phyloP scores from a whole-genome alignment of 2,329 filamentous ascomycete genomes.

The Aspergillus glaucus region DNA sequence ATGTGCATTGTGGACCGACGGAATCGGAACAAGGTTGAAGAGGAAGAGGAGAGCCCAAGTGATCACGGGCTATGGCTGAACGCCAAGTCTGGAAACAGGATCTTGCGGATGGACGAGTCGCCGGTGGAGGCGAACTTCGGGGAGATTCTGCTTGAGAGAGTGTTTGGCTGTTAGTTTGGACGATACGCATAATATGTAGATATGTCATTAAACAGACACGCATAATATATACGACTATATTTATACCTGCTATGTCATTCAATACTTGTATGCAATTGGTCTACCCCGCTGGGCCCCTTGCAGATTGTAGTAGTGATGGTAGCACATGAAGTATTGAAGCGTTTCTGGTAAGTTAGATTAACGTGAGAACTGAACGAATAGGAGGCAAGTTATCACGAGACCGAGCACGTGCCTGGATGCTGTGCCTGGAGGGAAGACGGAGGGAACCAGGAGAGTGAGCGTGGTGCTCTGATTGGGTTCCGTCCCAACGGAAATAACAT shows the following conservation, averaged over 20 bases:
- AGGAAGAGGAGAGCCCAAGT: conserved; percentile 54
- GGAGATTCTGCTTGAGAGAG: conserved; percentile 55
- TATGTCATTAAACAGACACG: neutral
- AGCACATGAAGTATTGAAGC: conserved; percentile 15
- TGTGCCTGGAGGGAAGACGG: neutral
- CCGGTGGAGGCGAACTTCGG: conserved; percentile 65
- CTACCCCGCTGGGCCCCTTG: no score
- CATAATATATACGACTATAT: conserved; percentile 1
- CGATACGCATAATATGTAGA: neutral
- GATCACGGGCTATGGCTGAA: conserved; percentile 76
- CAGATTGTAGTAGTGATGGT: conserved; percentile 13
- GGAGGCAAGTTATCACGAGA: neutral
- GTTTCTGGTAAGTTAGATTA: conserved; percentile 17
- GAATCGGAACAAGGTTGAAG: conserved; percentile 38
- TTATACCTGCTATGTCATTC: neutral
- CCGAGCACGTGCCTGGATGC: neutral
- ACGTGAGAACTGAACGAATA: no score
- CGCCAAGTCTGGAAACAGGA: conserved; percentile 65
- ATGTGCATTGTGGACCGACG: conserved; percentile 82
- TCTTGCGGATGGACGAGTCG: conserved; percentile 64
- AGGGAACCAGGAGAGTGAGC: neutral
- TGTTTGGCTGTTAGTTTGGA: conserved; percentile 50
- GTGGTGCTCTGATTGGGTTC: no score
- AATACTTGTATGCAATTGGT: neutral
- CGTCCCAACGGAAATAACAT: no score